Conservation (phyloP, 768 basidiomycete species). For the Termitomyces bulborhizus region DNA sequence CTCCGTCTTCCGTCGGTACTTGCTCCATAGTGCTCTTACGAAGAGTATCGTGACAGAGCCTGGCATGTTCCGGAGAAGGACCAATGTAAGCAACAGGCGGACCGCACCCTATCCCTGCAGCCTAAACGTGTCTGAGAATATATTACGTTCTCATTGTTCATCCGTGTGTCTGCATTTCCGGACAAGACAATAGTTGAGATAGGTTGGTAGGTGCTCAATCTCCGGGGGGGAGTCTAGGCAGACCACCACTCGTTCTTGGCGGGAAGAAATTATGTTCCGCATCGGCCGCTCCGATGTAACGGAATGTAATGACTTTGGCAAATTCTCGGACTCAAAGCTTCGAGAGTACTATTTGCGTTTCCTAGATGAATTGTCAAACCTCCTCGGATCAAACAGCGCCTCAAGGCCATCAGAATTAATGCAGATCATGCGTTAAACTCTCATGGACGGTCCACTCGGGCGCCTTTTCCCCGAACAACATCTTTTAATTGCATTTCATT, state of each 20-base stretch:
- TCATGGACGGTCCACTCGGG: no score
- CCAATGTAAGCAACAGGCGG: no score
- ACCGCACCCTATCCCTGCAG: not conserved
- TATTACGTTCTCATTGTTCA: not conserved
- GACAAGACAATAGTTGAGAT: not conserved
- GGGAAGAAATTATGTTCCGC: not conserved
- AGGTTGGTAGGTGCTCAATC: no score
- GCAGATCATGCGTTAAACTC: not conserved
- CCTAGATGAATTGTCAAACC: no score
- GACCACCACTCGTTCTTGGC: not conserved
- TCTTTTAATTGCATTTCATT: not conserved
- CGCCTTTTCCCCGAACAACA: no score
- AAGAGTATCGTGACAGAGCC: no score
- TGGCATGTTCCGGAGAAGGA: no score
- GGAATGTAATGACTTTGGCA: no score
- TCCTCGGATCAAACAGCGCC: not conserved
- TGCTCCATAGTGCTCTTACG: not conserved
- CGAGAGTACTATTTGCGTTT: no score
- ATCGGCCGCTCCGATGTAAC: no score
- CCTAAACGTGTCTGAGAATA: not conserved
- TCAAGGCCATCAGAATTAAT: not conserved
- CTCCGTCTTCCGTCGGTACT: not conserved
- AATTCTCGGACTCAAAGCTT: no score
- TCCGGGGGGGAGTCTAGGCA: no score
- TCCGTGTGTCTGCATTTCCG: not conserved